Evolutionary conservation across 1,284 basidiomycete species (phyloP).

Genomic region (Phenoliferia sp.): DNA sequence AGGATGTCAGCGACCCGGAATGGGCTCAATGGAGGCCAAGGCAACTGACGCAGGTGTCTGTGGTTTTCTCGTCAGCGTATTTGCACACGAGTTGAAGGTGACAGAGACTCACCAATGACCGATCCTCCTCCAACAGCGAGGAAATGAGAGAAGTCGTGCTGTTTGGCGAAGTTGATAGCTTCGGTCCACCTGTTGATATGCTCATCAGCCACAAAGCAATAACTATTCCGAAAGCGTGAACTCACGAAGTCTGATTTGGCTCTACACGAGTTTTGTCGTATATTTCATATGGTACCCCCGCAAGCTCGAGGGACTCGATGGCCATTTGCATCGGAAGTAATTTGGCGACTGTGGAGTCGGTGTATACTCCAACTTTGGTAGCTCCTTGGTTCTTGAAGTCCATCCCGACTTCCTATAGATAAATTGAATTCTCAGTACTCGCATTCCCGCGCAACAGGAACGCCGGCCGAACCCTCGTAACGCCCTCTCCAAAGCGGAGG

Average conservation of each 20-base stretch:
- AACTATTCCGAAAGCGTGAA: not conserved
- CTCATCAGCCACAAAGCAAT: not conserved
- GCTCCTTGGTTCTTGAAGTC: slow-evolving; percentile 87
- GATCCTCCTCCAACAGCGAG: slow-evolving; percentile 74
- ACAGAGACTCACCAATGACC: slow-evolving; percentile 63
- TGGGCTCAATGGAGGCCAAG: not conserved
- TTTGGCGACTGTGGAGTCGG: slow-evolving; percentile 77
- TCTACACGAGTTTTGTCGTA: slow-evolving; percentile 82
- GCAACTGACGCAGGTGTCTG: slow-evolving; percentile 16
- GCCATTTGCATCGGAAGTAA: slow-evolving; percentile 68
- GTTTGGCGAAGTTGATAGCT: slow-evolving; percentile 81
- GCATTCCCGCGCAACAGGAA: not conserved
- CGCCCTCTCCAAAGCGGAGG: slow-evolving; percentile 74
- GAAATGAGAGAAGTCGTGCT: slow-evolving; percentile 87
- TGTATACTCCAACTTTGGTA: slow-evolving; percentile 85
- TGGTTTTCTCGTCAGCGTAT: not conserved
- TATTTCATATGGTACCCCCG: slow-evolving; percentile 61
- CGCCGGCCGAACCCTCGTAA: slow-evolving; percentile 52
- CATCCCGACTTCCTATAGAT: slow-evolving; percentile 72
- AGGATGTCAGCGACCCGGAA: not conserved
- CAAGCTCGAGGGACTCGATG: slow-evolving; percentile 68
- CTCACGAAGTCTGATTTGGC: slow-evolving; percentile 71
- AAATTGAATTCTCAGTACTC: not conserved
- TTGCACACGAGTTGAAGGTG: not conserved
- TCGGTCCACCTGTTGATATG: slow-evolving; percentile 58